Conservation (phyloP, 148 eudicot genomes). For the Silene uniflora region DNA sequence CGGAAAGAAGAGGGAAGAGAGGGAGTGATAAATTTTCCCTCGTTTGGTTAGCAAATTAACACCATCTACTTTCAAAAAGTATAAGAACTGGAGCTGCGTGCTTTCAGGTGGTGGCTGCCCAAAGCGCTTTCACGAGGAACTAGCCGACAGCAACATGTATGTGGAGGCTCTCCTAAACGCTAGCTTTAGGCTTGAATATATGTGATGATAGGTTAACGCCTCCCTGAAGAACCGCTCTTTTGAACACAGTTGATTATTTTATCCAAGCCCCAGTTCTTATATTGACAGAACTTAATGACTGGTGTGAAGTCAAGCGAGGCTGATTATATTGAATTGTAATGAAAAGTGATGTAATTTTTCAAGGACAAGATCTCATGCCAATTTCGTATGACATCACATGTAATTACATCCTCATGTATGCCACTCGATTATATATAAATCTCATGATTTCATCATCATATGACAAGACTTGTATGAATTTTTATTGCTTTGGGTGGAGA, state of each 20-base stretch:
- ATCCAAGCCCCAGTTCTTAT: conserved; percentile 15
- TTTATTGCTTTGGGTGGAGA: no score
- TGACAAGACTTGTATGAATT: no score
- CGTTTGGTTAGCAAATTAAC: background rate
- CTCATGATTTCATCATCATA: background rate
- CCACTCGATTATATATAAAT: background rate
- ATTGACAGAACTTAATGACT: conserved; percentile 12
- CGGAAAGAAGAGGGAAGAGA: background rate
- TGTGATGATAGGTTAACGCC: background rate
- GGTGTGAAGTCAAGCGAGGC: conserved; percentile 7
- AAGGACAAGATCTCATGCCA: background rate
- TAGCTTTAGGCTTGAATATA: conserved; percentile 11
- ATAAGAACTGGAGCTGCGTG: background rate
- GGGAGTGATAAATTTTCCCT: background rate
- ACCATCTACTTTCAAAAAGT: background rate
- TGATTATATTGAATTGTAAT: background rate
- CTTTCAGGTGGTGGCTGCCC: conserved; percentile 21
- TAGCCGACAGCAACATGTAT: background rate
- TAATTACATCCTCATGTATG: background rate
- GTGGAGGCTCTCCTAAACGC: background rate
- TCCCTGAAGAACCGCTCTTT: background rate
- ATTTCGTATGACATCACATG: background rate
- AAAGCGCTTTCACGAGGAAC: background rate
- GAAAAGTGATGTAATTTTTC: conserved; percentile 6
- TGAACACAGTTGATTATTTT: background rate